These are phyloP conservation scores for Chamaecrista fasciculata DNA, from an alignment of 306 rosid species.

Conservation along the genomic window DNA sequence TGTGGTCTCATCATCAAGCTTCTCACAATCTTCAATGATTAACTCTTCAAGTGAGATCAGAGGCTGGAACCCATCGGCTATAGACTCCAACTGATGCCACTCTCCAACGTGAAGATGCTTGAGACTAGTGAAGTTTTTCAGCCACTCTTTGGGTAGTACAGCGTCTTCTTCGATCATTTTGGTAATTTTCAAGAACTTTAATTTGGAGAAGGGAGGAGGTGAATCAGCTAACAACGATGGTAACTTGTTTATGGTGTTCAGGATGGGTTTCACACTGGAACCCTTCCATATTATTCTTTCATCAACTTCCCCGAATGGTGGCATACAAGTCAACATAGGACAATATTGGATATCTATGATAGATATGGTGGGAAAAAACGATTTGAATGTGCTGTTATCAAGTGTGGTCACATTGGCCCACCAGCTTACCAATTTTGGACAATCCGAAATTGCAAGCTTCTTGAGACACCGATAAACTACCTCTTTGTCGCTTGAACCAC, in stretches of 20 bases:
- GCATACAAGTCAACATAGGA: constrained; percentile 23
- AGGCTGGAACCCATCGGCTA: neutral
- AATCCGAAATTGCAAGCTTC: neutral
- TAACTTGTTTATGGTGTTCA: neutral
- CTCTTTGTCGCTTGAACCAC: neutral
- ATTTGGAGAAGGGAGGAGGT: constrained; percentile 11
- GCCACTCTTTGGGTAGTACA: neutral
- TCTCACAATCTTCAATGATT: neutral
- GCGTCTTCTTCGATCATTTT: neutral
- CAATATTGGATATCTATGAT: neutral
- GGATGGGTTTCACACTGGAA: neutral
- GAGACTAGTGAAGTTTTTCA: constrained; percentile 11
- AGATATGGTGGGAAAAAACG: neutral
- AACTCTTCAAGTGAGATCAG: constrained; percentile 4
- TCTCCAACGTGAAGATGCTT: neutral
- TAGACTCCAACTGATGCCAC: neutral
- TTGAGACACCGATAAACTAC: constrained; percentile 2
- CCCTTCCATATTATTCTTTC: neutral
- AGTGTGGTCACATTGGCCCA: neutral
- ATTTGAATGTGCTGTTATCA: neutral
- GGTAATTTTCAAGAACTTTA: constrained; percentile 1
- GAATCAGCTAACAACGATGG: no score
- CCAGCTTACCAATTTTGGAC: constrained; percentile 25
- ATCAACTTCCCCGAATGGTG: constrained; percentile 3
- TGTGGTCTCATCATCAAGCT: neutral